Base-by-base conservation (phyloP, 2,329 filamentous ascomycete species). In the Aspergillus brunneoviolaceus region DNA sequence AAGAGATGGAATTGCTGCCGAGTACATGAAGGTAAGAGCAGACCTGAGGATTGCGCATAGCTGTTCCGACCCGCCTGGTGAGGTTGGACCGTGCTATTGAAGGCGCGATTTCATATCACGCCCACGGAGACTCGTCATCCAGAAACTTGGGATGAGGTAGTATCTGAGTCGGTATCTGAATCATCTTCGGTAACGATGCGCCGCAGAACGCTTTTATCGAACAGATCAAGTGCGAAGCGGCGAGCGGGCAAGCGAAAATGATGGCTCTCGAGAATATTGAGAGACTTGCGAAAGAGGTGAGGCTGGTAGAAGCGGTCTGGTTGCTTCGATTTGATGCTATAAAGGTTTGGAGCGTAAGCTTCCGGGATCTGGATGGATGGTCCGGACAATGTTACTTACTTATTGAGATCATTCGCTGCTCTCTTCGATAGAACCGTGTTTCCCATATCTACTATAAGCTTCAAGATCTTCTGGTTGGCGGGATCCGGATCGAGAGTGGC, bases 371-470 rank as follows among this genome's bases (percentile, higher is more conserved):
- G 19, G n/a, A 11, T 27, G 7, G 11, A 6, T 33, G 2, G 7
- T 35, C 27, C 5, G 6, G 11, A 5, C 12, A 21, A 39, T 31
- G 39, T 59, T 25, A 74, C 80, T 70, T 76, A 85, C 81, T 73
- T 76, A 61, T 86, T 87, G 58, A 99, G 83, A 74, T 98, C 93
- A 21, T 84, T 86, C 55, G 94, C 87, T 5, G 93, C 91, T 73
- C 90, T 89, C 74, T 96, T 96, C 71, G 92, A 93, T 53, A 97
- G 82, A 16, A 99, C 92, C 60, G 94, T 95, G 72, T 98, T 97
- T 59, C 93, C 92, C 60, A 99, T 83, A 69, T 97, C 93, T 14
- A 91, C 87, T 63, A 96, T 88, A 42, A 95, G 84, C 69, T 92
- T 90, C 29, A 98, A 78, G 51, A 98, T 94, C 55, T 89, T 89